Base-by-base conservation (phyloP, 23 red algal species). In the Gracilaria domingensis region DNA sequence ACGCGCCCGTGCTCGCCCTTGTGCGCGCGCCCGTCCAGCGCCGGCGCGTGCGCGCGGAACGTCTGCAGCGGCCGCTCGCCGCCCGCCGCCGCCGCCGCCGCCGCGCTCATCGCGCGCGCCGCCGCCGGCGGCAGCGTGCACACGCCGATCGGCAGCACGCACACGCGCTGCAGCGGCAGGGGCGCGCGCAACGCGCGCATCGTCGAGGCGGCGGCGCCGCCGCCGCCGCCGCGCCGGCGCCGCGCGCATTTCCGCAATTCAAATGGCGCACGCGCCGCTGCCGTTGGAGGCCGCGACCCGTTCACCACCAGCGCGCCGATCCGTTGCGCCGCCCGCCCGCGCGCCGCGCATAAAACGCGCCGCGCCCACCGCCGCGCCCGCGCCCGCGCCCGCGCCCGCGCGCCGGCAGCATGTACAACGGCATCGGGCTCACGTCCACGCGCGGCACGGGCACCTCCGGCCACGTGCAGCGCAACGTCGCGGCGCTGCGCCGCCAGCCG, bases 361-460 rank as follows among this genome's bases (percentile, higher is more conserved):
- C n/a, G n/a, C 58, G 53, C 45, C 45, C 45, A 48, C 12, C 45
- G 45, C 45, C 45, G 12, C 45, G 45, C 45, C 5, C 45, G 12
- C 45, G 45, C 12, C 8, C 60, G 2, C 24, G 23, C 9, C 12
- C 60, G 60, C 60, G 24, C 8, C 24, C 23, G 24, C 7, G 14
- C 55, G 20, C 54, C 39, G 12, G 0, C 72, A 44, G 0, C 57
- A 96, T 96, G 95, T 96, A 96, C 79, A 96, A 96, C 86, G 87
- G 87, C 75, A 96, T 96, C 82, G 95, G 95, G 11, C 74, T 96
- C 57, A 61, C 83, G 4, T 88, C 95, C 76, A 85, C 83, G 34
- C 83, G 95, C 75, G 95, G 95, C 75, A 89, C 95, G 48, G 95
- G 95, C 24, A 96, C 95, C 33, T 77, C 54, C 66, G 95, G 95